Base-by-base conservation (phyloP, 1,139 yeast species). In the Kodamaea sp. region DNA sequence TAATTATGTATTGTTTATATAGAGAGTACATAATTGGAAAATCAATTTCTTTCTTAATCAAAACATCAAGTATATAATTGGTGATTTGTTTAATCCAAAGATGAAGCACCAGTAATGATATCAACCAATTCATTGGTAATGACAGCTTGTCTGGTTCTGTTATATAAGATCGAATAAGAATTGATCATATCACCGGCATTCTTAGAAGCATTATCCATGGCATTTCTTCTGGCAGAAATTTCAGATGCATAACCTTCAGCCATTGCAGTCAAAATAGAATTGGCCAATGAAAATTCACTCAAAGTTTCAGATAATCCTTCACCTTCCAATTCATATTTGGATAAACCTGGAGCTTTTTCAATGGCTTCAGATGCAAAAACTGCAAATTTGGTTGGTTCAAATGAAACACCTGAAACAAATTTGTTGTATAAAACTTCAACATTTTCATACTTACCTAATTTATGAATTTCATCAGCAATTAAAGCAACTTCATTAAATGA, bases 71-170 rank as follows among this genome's bases (percentile, higher is more conserved):
- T n/a, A n/a, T n/a, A n/a, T n/a, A n/a, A n/a, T n/a, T n/a, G n/a
- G n/a, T n/a, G n/a, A n/a, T n/a, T n/a, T n/a, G n/a, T n/a, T 43
- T 85, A 92, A 75, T 86, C 96, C 76, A 92, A 83, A 47, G 97
- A 88, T 50, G 97, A 87, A 63, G 97, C 98, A 88, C 98, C 98
- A 62, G 98, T 92, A 70, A 92, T 92, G 65, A 92, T 92, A 75
- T 92, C 98, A 63, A 92, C 97, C 82, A 92, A 79, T 78, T 92
- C 98, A 80, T 92, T 92, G 75, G 98, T 92, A 65, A 92, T 92
- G 66, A 90, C 98, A 59, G 98, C 98, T 80, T 92, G 98, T 84
- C 98, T 90, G 66, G 97, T 87, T 82, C 98, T 90, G 90, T 92
- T 92, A 76, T 92, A 92, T 70, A 90, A 81, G 69, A 92, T 92